These are phyloP conservation scores for Jaltomata sinuosa DNA, from an alignment of 257 asterid species.

Conservation along the genomic window DNA sequence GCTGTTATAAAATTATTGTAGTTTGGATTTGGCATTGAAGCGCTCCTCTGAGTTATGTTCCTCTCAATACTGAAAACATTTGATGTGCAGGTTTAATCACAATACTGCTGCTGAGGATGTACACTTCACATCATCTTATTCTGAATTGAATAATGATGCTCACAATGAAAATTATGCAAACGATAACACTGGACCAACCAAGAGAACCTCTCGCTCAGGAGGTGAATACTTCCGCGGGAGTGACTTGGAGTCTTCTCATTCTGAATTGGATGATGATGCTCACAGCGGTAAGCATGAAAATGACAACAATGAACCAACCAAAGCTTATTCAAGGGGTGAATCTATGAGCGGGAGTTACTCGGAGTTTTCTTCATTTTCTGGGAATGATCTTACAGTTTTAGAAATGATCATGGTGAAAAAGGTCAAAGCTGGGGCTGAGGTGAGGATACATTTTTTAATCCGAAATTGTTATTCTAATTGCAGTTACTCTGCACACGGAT, in stretches of 20 bases:
- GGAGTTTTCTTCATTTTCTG: slow-evolving; percentile 40
- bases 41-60: neutral
- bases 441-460: slow-evolving; percentile 12
- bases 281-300: slow-evolving; percentile 19
- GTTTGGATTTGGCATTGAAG: neutral
- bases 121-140: slow-evolving; percentile 61
- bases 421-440: slow-evolving; percentile 75
- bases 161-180: slow-evolving; percentile 19
- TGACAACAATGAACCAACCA: slow-evolving; percentile 20
- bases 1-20: neutral
- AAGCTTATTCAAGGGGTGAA: slow-evolving; percentile 21
- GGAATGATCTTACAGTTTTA: slow-evolving; percentile 37
- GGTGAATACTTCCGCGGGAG: slow-evolving; percentile 16
- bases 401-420: slow-evolving; percentile 79
- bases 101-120: slow-evolving; percentile 90
- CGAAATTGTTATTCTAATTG: neutral
- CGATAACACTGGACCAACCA: slow-evolving; percentile 13
- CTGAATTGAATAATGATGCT: slow-evolving; percentile 39
- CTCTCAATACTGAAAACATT: slow-evolving; percentile 7
- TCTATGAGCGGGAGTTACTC: slow-evolving; percentile 24
- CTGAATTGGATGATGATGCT: slow-evolving; percentile 42
- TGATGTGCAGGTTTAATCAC: slow-evolving; percentile 75
- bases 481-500: neutral
- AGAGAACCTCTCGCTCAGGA: slow-evolving; percentile 22
- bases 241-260: slow-evolving; percentile 39